Evolutionary conservation across 2,329 filamentous ascomycete species (phyloP).

Genomic region (Lasiodiplodia citricola): DNA sequence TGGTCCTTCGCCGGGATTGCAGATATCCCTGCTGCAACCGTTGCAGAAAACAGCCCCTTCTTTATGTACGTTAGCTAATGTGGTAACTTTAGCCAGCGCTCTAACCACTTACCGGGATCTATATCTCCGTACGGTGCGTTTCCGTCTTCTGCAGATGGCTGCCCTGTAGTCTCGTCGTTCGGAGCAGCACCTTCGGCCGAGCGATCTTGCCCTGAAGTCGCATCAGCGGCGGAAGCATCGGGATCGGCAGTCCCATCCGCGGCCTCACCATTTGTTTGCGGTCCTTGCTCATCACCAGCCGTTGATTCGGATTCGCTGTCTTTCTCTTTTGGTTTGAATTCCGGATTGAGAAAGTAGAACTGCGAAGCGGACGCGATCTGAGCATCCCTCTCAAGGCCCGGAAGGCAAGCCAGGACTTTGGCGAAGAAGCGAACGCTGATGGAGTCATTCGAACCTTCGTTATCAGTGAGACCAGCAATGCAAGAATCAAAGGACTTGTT

Average conservation of each 20-base stretch:
- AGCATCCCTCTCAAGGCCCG: constrained; percentile 31
- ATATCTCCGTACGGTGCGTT: neutral
- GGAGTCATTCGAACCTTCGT: constrained; percentile 30
- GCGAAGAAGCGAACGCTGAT: constrained; percentile 29
- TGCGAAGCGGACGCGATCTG: constrained; percentile 29
- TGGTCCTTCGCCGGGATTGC: neutral
- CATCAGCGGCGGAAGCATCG: neutral
- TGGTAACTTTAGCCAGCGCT: neutral
- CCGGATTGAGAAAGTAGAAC: constrained; percentile 30
- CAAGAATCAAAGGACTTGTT: constrained; percentile 29
- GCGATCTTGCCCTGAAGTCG: neutral
- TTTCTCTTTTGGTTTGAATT: neutral
- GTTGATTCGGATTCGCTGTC: neutral
- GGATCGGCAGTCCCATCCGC: neutral
- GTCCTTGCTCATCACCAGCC: neutral
- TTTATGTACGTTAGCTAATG: neutral
- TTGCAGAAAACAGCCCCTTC: neutral
- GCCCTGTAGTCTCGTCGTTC: too few relatives aligned
- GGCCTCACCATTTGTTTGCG: neutral
- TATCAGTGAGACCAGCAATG: constrained; percentile 29
- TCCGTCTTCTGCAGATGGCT: neutral
- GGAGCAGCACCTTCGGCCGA: neutral
- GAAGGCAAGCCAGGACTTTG: constrained; percentile 30
- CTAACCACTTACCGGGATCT: neutral
- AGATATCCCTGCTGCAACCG: neutral